phyloP scores from a whole-genome alignment of 768 basidiomycete genomes.

The Pisolithus tinctorius region DNA sequence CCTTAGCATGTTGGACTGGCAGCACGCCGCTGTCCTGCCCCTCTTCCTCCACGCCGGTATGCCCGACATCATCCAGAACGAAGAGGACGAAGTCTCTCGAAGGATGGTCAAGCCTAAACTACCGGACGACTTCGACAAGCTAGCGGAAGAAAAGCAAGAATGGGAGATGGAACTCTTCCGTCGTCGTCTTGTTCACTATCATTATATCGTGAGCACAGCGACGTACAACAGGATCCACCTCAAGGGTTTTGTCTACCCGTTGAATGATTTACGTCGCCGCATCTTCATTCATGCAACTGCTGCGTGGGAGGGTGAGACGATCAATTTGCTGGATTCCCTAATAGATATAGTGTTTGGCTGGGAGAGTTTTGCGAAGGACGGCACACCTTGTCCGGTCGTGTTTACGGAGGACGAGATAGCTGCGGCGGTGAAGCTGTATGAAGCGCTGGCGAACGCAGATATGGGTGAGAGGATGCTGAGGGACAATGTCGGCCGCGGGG shows the following conservation, averaged over 20 bases:
- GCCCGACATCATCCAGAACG: constrained; percentile 40
- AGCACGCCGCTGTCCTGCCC: constrained; percentile 49
- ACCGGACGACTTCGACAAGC: constrained; percentile 36
- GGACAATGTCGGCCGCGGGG: constrained; percentile 27
- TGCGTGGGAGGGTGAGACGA: constrained; percentile 48
- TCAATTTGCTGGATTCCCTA: constrained; percentile 38
- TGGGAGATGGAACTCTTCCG: constrained; percentile 32
- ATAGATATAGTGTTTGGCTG: constrained; percentile 38
- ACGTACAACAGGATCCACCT: constrained; percentile 40
- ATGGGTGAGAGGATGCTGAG: constrained; percentile 21
- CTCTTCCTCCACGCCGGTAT: constrained; percentile 42
- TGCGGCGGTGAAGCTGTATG: constrained; percentile 35
- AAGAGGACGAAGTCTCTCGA: constrained; percentile 36
- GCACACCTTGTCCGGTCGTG: constrained; percentile 37
- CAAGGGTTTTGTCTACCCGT: constrained; percentile 32
- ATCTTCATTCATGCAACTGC: constrained; percentile 38
- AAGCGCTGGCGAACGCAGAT: constrained; percentile 25
- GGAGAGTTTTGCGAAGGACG: constrained; percentile 34
- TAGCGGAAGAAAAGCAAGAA: constrained; percentile 32
- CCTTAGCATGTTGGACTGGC: constrained; percentile 46
- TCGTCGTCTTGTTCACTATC: constrained; percentile 42
- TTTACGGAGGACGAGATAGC: constrained; percentile 41
- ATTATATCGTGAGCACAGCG: constrained; percentile 40
- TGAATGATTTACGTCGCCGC: constrained; percentile 30
- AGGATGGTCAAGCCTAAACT: constrained; percentile 33